These are phyloP conservation scores for Coemansia sp. DNA, from an alignment of 192 early-diverging fungal species.

Conservation along the genomic window DNA sequence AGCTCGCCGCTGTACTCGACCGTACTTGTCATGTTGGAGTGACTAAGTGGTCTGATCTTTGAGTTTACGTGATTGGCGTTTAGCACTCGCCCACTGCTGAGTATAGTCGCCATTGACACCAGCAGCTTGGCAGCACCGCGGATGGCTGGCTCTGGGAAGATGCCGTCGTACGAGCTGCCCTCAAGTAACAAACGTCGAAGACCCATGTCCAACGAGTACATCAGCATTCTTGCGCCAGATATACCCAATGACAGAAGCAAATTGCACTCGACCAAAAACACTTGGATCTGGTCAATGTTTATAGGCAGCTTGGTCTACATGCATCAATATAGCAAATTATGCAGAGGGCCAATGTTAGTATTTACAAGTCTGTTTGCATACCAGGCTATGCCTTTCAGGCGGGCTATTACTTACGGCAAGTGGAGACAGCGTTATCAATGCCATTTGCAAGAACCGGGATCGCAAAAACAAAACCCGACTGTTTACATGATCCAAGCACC, in stretches of 20 bases:
- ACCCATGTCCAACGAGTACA: slow-evolving; percentile 24
- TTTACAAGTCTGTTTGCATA: not conserved
- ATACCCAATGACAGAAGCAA: slow-evolving; percentile 35
- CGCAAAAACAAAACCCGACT: slow-evolving; percentile 38
- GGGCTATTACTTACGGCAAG: slow-evolving; percentile 24
- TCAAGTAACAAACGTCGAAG: slow-evolving; percentile 32
- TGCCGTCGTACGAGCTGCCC: slow-evolving; percentile 15
- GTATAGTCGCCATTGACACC: slow-evolving; percentile 28
- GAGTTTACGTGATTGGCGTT: slow-evolving; percentile 8
- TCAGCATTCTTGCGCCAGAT: slow-evolving; percentile 34
- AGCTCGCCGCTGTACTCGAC: not conserved
- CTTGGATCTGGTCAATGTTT: slow-evolving; percentile 30
- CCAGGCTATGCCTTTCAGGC: not conserved
- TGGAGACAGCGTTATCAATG: slow-evolving; percentile 36
- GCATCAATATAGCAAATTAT: not conserved
- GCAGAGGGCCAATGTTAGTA: not conserved
- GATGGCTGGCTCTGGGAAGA: slow-evolving; percentile 24
- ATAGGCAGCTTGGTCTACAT: slow-evolving; percentile 27
- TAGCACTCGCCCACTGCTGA: slow-evolving; percentile 19
- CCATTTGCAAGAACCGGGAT: slow-evolving; percentile 39
- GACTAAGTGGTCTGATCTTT: slow-evolving; percentile 8
- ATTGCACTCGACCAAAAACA: slow-evolving; percentile 42
- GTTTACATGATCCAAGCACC: slow-evolving; percentile 32
- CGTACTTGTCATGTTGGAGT: slow-evolving; percentile 16
- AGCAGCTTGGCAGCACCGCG: slow-evolving; percentile 20